Percentiles rank a stretch among this genome's conserved stretches.
Conservation (phyloP, 2,329 filamentous ascomycete genomes). For the Sporothrix inflata region DNA sequence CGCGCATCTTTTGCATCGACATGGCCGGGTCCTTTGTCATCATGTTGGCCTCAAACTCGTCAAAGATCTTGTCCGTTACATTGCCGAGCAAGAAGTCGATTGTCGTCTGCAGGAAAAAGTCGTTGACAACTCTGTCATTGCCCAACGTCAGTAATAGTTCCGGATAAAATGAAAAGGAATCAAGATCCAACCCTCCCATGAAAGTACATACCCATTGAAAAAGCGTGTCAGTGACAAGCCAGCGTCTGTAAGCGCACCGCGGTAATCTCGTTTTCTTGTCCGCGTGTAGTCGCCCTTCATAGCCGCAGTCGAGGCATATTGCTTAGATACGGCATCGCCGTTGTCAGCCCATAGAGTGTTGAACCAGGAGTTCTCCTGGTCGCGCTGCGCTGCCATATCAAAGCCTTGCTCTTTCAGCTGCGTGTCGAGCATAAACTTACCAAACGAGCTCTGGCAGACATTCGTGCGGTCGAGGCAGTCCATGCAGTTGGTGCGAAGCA, state of each 20-base stretch:
- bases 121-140: slow-evolving; percentile 84
- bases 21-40: slow-evolving; percentile 91
- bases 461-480: slow-evolving; percentile 96
- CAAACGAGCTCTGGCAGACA: slow-evolving; percentile 91
- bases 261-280: slow-evolving; percentile 86
- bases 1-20: slow-evolving; percentile 79
- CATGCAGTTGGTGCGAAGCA: slow-evolving; percentile 97
- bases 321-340: slow-evolving; percentile 90
- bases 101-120: slow-evolving; percentile 93
- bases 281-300: slow-evolving; percentile 97
- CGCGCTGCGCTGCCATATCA: slow-evolving; percentile 72
- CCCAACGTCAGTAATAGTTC: slow-evolving; percentile 19
- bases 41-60: slow-evolving; percentile 92
- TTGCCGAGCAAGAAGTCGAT: slow-evolving; percentile 95
- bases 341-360: slow-evolving; percentile 98
- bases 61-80: slow-evolving; percentile 81
- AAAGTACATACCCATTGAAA: slow-evolving; percentile 61
- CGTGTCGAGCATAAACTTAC: slow-evolving; percentile 75
- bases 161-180: slow-evolving; percentile 29
- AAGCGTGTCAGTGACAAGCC: slow-evolving; percentile 82
- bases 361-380: slow-evolving; percentile 88
- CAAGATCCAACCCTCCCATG: background rate
- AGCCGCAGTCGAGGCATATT: slow-evolving; percentile 93
- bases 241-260: slow-evolving; percentile 88
- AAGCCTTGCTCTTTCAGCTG: slow-evolving; percentile 79